Percentiles rank a stretch among this genome's conserved stretches.
phyloP scores from a whole-genome alignment of 1,139 yeast genomes.

The Suhomyces terraborum region DNA sequence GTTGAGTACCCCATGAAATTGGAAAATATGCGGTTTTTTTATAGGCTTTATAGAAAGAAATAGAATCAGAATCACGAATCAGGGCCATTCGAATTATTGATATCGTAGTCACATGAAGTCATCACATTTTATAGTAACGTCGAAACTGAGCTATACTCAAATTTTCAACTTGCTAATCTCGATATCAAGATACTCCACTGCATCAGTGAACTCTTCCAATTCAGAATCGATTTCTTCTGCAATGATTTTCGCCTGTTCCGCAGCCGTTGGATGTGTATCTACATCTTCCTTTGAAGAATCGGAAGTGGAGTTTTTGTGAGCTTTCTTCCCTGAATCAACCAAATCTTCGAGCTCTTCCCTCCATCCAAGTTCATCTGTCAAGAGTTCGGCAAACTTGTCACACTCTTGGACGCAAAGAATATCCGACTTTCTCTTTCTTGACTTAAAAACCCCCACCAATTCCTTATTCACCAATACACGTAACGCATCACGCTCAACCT shows the following conservation, averaged over 20 bases:
- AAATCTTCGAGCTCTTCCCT: constrained; percentile 46
- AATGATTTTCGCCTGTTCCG: constrained; percentile 1
- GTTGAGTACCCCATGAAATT: constrained; percentile 68
- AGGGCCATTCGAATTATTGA: not conserved
- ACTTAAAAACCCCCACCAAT: constrained; percentile 68
- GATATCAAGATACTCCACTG: constrained; percentile 9
- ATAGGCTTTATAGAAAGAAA: constrained; percentile 65
- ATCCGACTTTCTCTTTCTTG: constrained; percentile 56
- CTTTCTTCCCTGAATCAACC: constrained; percentile 12
- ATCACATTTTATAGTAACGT: too few relatives aligned
- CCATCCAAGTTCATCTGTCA: constrained; percentile 70
- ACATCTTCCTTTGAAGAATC: constrained; percentile 13
- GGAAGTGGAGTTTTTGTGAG: constrained; percentile 15
- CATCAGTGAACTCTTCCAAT: constrained; percentile 5
- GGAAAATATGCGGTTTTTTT: constrained; percentile 86
- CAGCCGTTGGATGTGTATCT: constrained; percentile 1
- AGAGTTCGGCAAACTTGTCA: constrained; percentile 57
- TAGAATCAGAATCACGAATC: constrained; percentile 13
- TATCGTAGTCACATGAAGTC: too few relatives aligned
- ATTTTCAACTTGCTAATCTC: constrained; percentile 14
- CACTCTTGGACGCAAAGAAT: constrained; percentile 60
- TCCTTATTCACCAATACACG: constrained; percentile 77
- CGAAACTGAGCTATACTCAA: too few relatives aligned
- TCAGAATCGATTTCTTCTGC: constrained; percentile 7
- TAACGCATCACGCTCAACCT: constrained; percentile 48